Evolutionary conservation across 2,329 filamentous ascomycete species (phyloP).

Genomic region (Curvularia sp.): DNA sequence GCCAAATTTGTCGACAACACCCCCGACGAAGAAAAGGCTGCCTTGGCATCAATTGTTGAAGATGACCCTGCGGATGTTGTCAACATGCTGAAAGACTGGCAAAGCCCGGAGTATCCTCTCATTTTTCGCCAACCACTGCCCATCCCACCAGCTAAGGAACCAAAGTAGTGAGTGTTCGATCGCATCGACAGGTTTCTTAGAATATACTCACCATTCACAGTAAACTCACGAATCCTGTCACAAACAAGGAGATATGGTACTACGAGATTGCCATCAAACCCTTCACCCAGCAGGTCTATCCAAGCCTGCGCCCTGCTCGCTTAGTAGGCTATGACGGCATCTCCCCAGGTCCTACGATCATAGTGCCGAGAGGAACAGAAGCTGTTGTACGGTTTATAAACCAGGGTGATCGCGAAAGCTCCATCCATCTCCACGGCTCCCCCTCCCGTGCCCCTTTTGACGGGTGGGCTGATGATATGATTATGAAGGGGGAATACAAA

Average conservation of each 20-base stretch:
- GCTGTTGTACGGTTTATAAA: slow-evolving; percentile 64
- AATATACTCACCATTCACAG: background rate
- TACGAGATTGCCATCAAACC: slow-evolving; percentile 56
- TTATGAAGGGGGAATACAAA: slow-evolving; percentile 61
- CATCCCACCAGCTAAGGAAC: background rate
- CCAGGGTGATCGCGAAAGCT: slow-evolving; percentile 55
- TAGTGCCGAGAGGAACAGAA: slow-evolving; percentile 58
- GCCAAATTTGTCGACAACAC: background rate
- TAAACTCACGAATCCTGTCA: slow-evolving; percentile 15
- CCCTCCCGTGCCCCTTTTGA: slow-evolving; percentile 57
- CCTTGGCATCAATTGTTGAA: background rate
- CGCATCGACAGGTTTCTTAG: background rate
- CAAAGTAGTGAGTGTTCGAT: slow-evolving; percentile 16
- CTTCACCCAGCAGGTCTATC: slow-evolving; percentile 56
- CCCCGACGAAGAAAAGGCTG: background rate
- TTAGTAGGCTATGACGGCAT: slow-evolving; percentile 64
- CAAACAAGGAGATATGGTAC: slow-evolving; percentile 54
- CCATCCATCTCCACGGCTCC: slow-evolving; percentile 64
- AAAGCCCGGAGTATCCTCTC: slow-evolving; percentile 1
- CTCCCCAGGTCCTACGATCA: slow-evolving; percentile 62
- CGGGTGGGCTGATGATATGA: slow-evolving; percentile 64
- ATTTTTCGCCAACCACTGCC: background rate
- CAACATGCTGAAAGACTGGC: background rate
- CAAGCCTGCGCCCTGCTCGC: slow-evolving; percentile 50
- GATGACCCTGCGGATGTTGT: background rate